Evolutionary conservation across 768 basidiomycete genomes (phyloP).

Genomic region (Xerocomus spinulosus): DNA sequence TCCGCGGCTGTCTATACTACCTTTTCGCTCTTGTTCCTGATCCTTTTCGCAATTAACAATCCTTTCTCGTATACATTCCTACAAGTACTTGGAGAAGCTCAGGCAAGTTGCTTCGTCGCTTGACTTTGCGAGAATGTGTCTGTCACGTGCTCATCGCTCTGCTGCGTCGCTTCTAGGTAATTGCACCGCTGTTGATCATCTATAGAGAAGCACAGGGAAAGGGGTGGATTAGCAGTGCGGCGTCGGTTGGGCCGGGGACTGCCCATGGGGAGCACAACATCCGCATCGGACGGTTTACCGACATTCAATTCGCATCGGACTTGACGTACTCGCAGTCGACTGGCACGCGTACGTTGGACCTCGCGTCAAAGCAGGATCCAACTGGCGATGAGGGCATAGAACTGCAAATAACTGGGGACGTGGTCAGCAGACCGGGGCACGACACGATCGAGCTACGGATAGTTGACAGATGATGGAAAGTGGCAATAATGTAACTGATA

Average conservation of each 20-base stretch:
- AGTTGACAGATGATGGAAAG: no score
- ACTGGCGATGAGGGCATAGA: background rate
- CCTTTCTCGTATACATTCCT: slow-evolving; percentile 31
- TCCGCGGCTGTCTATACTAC: slow-evolving; percentile 28
- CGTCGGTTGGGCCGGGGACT: slow-evolving; percentile 4
- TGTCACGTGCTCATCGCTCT: slow-evolving; percentile 8
- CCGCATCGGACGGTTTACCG: slow-evolving; percentile 18
- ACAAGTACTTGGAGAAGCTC: slow-evolving; percentile 32
- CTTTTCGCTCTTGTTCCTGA: slow-evolving; percentile 24
- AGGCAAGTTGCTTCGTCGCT: slow-evolving; percentile 20
- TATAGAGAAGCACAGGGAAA: slow-evolving; percentile 36
- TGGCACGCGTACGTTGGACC: slow-evolving; percentile 2
- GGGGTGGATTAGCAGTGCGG: slow-evolving; percentile 29
- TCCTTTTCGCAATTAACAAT: slow-evolving; percentile 23
- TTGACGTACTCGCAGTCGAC: background rate
- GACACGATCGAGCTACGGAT: slow-evolving; percentile 28
- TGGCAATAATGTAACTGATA: no score
- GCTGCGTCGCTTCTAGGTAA: slow-evolving; percentile 21
- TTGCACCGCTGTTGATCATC: slow-evolving; percentile 37
- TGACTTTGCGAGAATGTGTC: no score
- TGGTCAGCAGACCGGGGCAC: slow-evolving; percentile 45
- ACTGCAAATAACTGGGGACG: background rate
- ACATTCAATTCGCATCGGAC: slow-evolving; percentile 22
- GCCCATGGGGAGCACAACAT: slow-evolving; percentile 1
- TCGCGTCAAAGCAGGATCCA: slow-evolving; percentile 5